phyloP scores from a whole-genome alignment of 108 stramenopile genomes.

The Aurantiochytrium sp. region DNA sequence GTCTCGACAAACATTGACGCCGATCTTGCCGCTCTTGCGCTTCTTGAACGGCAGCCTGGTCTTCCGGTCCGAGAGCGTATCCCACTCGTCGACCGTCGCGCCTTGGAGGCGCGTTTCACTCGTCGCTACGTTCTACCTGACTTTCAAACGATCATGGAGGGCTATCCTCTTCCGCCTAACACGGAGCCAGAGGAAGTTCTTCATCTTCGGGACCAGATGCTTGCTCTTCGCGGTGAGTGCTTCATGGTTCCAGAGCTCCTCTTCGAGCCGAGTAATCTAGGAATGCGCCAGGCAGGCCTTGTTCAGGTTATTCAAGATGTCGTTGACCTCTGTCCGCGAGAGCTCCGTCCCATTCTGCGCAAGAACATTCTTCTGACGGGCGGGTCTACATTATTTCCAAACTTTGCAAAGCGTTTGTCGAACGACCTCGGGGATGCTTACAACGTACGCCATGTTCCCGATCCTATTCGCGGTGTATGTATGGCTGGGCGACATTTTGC shows the following conservation, averaged over 20 bases:
- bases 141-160: conserved; percentile 33
- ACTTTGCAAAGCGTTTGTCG: conserved; percentile 32
- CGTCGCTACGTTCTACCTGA: conserved; percentile 50
- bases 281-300: conserved; percentile 42
- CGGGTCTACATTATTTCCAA: conserved; percentile 44
- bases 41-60: not conserved
- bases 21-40: conserved; percentile 12
- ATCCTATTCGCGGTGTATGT: not conserved
- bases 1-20: conserved; percentile 30
- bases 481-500: not conserved
- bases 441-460: not conserved
- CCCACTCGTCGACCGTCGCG: not conserved
- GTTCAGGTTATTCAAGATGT: conserved; percentile 30
- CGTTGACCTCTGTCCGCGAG: conserved; percentile 22
- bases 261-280: conserved; percentile 43
- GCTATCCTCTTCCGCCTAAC: conserved; percentile 22
- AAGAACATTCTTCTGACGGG: conserved; percentile 42
- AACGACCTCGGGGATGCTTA: conserved; percentile 24
- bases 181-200: not conserved
- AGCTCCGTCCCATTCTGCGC: conserved; percentile 16
- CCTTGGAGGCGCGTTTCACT: not conserved
- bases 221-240: conserved; percentile 31
- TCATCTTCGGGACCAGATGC: not conserved
- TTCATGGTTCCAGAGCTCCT: conserved; percentile 51
- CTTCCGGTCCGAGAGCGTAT: not conserved